Percentiles rank a stretch among this genome's conserved stretches.
phyloP scores from a whole-genome alignment of 2,329 filamentous ascomycete genomes.

The Colletotrichum sp. region DNA sequence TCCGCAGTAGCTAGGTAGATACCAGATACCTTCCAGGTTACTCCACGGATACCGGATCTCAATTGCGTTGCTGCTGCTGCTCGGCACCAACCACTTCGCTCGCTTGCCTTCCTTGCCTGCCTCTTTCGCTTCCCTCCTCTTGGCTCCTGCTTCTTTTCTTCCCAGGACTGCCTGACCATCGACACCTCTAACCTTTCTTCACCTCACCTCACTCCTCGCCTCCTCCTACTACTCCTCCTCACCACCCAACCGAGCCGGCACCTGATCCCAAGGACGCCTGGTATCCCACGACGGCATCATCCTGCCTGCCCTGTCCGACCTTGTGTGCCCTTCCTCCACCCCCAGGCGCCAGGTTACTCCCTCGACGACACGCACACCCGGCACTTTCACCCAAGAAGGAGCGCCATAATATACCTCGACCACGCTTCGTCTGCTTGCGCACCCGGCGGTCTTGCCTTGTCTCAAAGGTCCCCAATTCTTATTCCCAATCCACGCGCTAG shows the following conservation, averaged over 20 bases:
- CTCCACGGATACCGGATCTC: background rate
- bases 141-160: conserved; percentile 12
- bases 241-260: background rate
- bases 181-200: background rate
- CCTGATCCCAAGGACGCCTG: background rate
- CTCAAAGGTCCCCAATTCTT: conserved; percentile 12
- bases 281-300: background rate
- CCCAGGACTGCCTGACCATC: conserved; percentile 6
- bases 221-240: background rate
- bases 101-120: background rate
- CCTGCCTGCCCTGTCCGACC: background rate
- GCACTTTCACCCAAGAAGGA: background rate
- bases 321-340: background rate
- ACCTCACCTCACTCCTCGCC: background rate
- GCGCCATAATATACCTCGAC: conserved; percentile 10
- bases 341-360: background rate
- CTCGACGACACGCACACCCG: background rate
- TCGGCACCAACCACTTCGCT: conserved; percentile 8
- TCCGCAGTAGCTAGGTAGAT: background rate
- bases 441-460: conserved; percentile 15
- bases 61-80: background rate
- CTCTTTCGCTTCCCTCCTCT: conserved; percentile 10
- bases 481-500: conserved; percentile 12
- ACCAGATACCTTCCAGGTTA: background rate
- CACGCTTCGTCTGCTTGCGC: background rate